A percentile compares a stretch with the other conserved stretches of the same genome.
These are phyloP conservation scores for Candida easanensis DNA, from an alignment of 805 yeast genomes.

Conservation along the genomic window DNA sequence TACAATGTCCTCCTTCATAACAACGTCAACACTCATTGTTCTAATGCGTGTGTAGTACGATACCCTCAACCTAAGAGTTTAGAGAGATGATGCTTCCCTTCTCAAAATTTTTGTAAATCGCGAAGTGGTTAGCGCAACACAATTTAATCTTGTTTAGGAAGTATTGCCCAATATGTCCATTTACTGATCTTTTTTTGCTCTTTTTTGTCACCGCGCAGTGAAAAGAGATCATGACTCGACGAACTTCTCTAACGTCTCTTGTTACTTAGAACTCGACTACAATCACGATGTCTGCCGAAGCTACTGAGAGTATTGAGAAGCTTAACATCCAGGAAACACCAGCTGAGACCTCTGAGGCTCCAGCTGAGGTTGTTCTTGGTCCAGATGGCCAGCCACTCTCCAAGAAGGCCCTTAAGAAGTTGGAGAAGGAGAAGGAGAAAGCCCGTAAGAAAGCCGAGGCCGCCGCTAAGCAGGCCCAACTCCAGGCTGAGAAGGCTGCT, in stretches of 20 bases:
- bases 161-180: too few relatives aligned
- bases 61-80: too few relatives aligned
- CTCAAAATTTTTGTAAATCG: too few relatives aligned
- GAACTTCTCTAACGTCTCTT: too few relatives aligned
- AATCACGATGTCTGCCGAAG: conserved; percentile 20
- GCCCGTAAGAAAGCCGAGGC: conserved; percentile 89
- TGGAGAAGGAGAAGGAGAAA: conserved; percentile 90
- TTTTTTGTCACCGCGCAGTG: too few relatives aligned
- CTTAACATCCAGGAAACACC: conserved; percentile 37
- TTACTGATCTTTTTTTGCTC: too few relatives aligned
- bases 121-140: too few relatives aligned
- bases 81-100: too few relatives aligned
- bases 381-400: conserved; percentile 82
- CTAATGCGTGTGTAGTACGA: too few relatives aligned
- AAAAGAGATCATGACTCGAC: too few relatives aligned
- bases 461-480: conserved; percentile 85
- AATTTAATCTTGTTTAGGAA: too few relatives aligned
- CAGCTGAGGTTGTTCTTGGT: conserved; percentile 38
- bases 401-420: conserved; percentile 92
- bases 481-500: conserved; percentile 64
- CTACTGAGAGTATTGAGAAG: conserved; percentile 13
- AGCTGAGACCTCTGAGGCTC: conserved; percentile 41
- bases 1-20: conserved; percentile 16
- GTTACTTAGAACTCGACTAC: too few relatives aligned
- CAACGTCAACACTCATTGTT: conserved; percentile 5